phyloP scores from a whole-genome alignment of 2,329 filamentous ascomycete genomes.

The Colletotrichum tropicale region DNA sequence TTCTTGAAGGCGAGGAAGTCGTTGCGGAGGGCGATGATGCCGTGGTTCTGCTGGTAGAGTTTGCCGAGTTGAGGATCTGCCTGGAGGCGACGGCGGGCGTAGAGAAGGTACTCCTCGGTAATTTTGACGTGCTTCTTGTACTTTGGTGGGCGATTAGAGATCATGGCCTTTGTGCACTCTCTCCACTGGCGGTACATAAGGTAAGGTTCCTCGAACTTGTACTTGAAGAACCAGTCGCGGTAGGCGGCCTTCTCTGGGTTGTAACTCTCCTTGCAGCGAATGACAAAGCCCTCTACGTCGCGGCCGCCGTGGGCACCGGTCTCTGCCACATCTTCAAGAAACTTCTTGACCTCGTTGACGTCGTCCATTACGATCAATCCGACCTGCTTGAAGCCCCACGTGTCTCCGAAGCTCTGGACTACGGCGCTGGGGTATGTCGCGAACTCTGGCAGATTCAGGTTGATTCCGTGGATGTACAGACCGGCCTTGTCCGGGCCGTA shows the following conservation, averaged over 20 bases:
- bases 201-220: slow-evolving; percentile 99
- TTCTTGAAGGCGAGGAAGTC: slow-evolving; percentile 86
- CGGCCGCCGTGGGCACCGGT: slow-evolving; percentile 89
- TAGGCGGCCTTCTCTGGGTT: slow-evolving; percentile 59
- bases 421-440: slow-evolving; percentile 80
- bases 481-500: slow-evolving; percentile 85
- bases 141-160: slow-evolving; percentile 73
- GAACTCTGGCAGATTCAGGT: slow-evolving; percentile 93
- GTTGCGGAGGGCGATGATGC: slow-evolving; percentile 89
- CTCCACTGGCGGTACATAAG: slow-evolving; percentile 99
- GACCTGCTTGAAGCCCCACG: slow-evolving; percentile 94
- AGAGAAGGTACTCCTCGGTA: slow-evolving; percentile 88
- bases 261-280: slow-evolving; percentile 79
- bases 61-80: slow-evolving; percentile 70
- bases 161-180: slow-evolving; percentile 92
- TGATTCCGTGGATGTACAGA: slow-evolving; percentile 94
- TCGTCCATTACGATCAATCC: slow-evolving; percentile 80
- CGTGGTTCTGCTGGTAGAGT: slow-evolving; percentile 85
- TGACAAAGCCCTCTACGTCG: slow-evolving; percentile 96
- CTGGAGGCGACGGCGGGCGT: slow-evolving; percentile 75
- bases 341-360: slow-evolving; percentile 73
- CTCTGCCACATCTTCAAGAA: slow-evolving; percentile 84
- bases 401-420: slow-evolving; percentile 88
- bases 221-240: slow-evolving; percentile 99
- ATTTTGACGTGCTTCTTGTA: slow-evolving; percentile 88